These are phyloP conservation scores for Aspergillus ruber DNA, from an alignment of 2,329 filamentous ascomycete genomes.

Conservation along the genomic window DNA sequence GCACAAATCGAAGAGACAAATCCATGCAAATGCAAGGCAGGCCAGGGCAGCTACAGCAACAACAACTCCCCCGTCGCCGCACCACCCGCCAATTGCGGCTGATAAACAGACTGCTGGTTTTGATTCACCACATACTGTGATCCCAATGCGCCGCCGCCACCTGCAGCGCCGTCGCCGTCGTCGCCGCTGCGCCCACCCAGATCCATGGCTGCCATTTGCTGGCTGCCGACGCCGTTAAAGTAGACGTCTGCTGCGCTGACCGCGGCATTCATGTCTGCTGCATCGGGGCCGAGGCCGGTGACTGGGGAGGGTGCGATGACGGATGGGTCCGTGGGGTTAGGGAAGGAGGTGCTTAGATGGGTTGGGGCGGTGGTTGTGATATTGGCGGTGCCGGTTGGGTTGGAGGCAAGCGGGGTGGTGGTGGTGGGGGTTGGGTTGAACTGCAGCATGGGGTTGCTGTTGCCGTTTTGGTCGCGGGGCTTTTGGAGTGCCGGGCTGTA, in stretches of 20 bases:
- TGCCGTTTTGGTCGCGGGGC: slow-evolving; percentile 43
- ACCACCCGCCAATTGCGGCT: slow-evolving; percentile 58
- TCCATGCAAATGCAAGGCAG: not conserved
- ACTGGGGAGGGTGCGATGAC: slow-evolving; percentile 27
- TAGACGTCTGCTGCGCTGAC: slow-evolving; percentile 84
- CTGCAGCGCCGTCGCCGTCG: slow-evolving; percentile 59
- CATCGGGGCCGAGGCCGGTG: slow-evolving; percentile 19
- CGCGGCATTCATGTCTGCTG: slow-evolving; percentile 58
- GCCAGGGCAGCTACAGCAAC: slow-evolving; percentile 45
- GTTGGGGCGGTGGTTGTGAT: slow-evolving; percentile 8
- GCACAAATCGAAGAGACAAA: too few species aligned
- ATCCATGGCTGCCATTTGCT: slow-evolving; percentile 67
- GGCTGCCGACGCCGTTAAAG: slow-evolving; percentile 69
- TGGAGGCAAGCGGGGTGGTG: slow-evolving; percentile 21
- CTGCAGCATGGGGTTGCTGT: slow-evolving; percentile 10
- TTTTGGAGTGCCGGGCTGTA: slow-evolving; percentile 83
- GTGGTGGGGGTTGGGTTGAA: slow-evolving; percentile 24
- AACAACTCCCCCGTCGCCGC: slow-evolving; percentile 66
- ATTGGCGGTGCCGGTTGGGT: slow-evolving; percentile 25
- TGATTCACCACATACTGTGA: slow-evolving; percentile 68
- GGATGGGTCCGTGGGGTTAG: slow-evolving; percentile 13
- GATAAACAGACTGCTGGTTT: slow-evolving; percentile 69
- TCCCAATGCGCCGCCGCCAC: slow-evolving; percentile 48
- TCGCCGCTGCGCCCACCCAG: slow-evolving; percentile 60
- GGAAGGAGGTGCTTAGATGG: slow-evolving; percentile 11